Evolutionary conservation across 1,284 basidiomycete genomes (phyloP), one percentile per base, ranked within the genome.

Genomic region (Hemileia vastatrix): DNA sequence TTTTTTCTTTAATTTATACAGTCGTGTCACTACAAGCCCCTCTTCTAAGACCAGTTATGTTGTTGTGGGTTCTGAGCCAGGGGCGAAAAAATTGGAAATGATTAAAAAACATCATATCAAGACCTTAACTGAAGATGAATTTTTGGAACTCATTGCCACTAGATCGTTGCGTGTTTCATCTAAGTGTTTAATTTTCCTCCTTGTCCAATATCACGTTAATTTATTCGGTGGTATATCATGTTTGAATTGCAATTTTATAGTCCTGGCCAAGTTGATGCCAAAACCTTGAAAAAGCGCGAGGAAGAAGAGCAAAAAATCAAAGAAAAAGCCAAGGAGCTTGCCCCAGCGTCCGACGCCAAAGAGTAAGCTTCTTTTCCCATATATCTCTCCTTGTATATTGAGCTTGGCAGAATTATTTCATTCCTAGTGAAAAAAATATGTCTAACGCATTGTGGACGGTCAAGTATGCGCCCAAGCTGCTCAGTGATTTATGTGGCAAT

Each of bases 401-500:
- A 11, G 13, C 11, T n/a, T 36, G 23, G 36, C 3, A 6, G 6
- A 11, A 64, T 19, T 8, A 18, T 21, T 21, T 3, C 3, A 27
- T 43, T 48, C 31, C 19, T 40, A 52, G 50, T 21, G 52, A 55
- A 48, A 54, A 62, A 45, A 36, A 55, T 33, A 32, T 58, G 64
- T 57, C 64, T 66, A 4, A 70, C 77, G 4, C 88, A 92, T 80
- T 98, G 1, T 98, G 95, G 95, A 97, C 95, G 27, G 87, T 86
- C 36, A 87, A 92, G 33, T 99, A 99, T 74, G 93, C 94, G 0
- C 94, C 95, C 0, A 83, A 84, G 67, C 82, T 80, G 11, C 68
- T 93, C 63, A 94, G 89, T 71, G 93, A 98, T 66, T 83, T 98
- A 21, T 96, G 93, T 65, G 95, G 95, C 3, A 98, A 98, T 79